A percentile compares a stretch with the other conserved stretches of the same genome.
Conservation (phyloP, 108 stramenopile species). For the Licmophora abbreviata region DNA sequence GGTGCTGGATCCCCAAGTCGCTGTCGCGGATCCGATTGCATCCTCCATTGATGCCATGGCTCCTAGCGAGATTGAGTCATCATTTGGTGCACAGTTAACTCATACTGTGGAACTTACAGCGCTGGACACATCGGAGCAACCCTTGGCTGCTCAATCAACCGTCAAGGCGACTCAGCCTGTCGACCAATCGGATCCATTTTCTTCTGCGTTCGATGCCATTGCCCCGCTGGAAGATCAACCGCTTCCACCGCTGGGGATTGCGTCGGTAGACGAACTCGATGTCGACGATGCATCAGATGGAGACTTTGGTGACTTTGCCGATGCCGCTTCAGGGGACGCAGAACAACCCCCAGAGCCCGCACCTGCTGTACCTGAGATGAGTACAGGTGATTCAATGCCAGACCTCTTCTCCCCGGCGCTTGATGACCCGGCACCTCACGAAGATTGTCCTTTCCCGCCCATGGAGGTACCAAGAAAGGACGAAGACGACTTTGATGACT, state of each 20-base stretch:
- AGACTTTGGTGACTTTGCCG: conserved; percentile 21
- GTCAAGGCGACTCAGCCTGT: too few relatives aligned
- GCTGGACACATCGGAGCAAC: too few relatives aligned
- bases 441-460: too few relatives aligned
- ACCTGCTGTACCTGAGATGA: neutral
- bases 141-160: too few relatives aligned
- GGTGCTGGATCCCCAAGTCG: neutral
- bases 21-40: too few relatives aligned
- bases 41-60: neutral
- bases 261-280: too few relatives aligned
- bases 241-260: neutral
- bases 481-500: conserved; percentile 18
- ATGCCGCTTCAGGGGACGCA: conserved; percentile 4
- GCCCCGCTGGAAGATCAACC: neutral
- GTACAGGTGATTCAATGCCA: conserved; percentile 8
- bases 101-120: too few relatives aligned
- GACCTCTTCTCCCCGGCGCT: neutral
- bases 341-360: neutral
- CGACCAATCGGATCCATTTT: too few relatives aligned
- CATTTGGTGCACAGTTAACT: too few relatives aligned
- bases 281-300: conserved; percentile 8
- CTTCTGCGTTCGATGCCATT: conserved; percentile 2
- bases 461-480: too few relatives aligned
- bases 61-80: too few relatives aligned
- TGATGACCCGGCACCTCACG: neutral